Conservation (phyloP, 305 asterid genomes). For the Fraxinus sp. region DNA sequence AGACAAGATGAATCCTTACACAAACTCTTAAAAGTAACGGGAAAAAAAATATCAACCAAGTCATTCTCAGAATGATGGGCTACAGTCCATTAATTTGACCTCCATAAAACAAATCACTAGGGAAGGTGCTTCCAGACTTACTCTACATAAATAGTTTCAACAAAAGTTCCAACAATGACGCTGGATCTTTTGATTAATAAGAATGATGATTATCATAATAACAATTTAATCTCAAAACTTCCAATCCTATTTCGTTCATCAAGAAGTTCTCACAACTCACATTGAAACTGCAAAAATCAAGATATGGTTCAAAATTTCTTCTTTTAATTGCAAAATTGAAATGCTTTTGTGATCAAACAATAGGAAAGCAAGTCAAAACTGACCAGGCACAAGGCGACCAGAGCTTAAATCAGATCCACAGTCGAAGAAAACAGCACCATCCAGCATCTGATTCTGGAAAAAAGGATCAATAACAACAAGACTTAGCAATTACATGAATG, state of each 20-base stretch:
- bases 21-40: not conserved
- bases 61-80: not conserved
- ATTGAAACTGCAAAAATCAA: not conserved
- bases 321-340: not conserved
- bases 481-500: constrained; percentile 17
- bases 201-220: not conserved
- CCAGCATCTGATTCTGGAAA: constrained; percentile 64
- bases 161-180: not conserved
- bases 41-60: not conserved
- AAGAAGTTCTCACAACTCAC: not conserved
- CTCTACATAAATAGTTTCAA: not conserved
- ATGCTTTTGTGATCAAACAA: not conserved
- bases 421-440: constrained; percentile 85
- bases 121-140: not conserved
- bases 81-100: not conserved
- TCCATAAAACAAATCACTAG: not conserved
- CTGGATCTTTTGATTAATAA: not conserved
- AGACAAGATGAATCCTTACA: not conserved
- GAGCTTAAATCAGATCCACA: constrained; percentile 91
- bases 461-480: constrained; percentile 1
- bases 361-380: constrained; percentile 32
- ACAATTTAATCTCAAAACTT: constrained; percentile 4
- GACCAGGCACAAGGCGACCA: constrained; percentile 90
- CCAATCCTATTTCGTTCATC: constrained; percentile 3
- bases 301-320: not conserved